Evolutionary conservation across 495 filamentous ascomycete genomes (phyloP).

Genomic region (Podospora australis): DNA sequence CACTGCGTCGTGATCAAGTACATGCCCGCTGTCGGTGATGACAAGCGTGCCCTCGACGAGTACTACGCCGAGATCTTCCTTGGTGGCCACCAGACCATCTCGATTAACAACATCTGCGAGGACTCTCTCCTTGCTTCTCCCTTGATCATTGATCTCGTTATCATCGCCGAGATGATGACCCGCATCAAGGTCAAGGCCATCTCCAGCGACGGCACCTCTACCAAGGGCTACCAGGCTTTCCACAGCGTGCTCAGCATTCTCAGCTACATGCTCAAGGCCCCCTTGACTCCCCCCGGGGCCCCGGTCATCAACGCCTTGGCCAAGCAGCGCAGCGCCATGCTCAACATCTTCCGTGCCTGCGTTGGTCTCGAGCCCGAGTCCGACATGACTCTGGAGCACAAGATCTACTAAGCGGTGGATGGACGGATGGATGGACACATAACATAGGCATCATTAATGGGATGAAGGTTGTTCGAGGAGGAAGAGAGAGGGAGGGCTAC

Average conservation of each 20-base stretch:
- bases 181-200: slow-evolving; percentile 84
- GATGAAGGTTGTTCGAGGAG: too few relatives aligned
- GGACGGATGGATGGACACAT: too few relatives aligned
- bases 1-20: slow-evolving; percentile 96
- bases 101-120: slow-evolving; percentile 96
- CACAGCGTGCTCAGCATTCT: slow-evolving; percentile 96
- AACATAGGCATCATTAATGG: too few relatives aligned
- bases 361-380: slow-evolving; percentile 96
- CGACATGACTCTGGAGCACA: slow-evolving; percentile 99
- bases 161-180: slow-evolving; percentile 96
- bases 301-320: slow-evolving; percentile 93
- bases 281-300: slow-evolving; percentile 88
- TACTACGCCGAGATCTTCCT: slow-evolving; percentile 99
- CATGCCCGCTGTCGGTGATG: slow-evolving; percentile 98
- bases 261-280: slow-evolving; percentile 99
- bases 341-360: slow-evolving; percentile 98
- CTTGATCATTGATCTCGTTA: slow-evolving; percentile 91
- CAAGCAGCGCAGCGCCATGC: slow-evolving; percentile 91
- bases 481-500: too few relatives aligned
- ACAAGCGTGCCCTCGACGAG: slow-evolving; percentile 97
- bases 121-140: slow-evolving; percentile 97
- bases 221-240: slow-evolving; percentile 80
- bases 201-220: slow-evolving; percentile 41
- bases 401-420: slow-evolving; percentile 69
- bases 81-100: slow-evolving; percentile 96